These are phyloP conservation scores for Heteromeles arbutifolia DNA, from an alignment of 306 rosid species.

Conservation along the genomic window DNA sequence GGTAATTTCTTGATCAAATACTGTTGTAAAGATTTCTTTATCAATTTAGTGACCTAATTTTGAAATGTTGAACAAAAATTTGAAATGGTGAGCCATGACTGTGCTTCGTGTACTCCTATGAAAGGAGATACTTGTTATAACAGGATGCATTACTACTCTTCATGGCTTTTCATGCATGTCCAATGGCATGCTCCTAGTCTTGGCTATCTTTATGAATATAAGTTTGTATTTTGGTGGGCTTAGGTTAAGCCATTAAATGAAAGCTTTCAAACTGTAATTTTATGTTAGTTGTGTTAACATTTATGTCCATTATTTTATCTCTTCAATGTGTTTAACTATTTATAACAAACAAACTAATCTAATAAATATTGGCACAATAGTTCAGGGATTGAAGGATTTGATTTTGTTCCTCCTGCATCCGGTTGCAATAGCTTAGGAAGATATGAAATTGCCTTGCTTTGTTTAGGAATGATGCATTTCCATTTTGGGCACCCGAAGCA, in stretches of 20 bases:
- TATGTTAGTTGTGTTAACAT: background rate
- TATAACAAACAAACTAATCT: constrained; percentile 28
- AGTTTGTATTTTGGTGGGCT: background rate
- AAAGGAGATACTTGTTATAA: background rate
- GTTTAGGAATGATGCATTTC: constrained; percentile 94
- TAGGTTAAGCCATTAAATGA: background rate
- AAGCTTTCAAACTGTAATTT: background rate
- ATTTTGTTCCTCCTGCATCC: constrained; percentile 57
- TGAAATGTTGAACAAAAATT: background rate
- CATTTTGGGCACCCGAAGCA: constrained; percentile 92
- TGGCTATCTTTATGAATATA: background rate
- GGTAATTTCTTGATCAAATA: background rate
- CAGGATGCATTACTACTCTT: background rate
- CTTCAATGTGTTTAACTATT: background rate
- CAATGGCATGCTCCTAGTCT: background rate
- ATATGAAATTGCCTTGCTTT: constrained; percentile 78
- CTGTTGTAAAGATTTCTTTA: background rate
- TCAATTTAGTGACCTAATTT: background rate
- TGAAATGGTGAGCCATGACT: background rate
- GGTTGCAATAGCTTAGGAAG: constrained; percentile 65
- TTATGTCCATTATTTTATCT: background rate
- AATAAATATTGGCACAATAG: constrained; percentile 54
- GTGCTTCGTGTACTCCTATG: background rate
- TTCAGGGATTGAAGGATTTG: constrained; percentile 99
- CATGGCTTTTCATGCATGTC: background rate